These are phyloP conservation scores for Microthlaspi erraticum DNA, from an alignment of 345 rosid genomes.

Conservation along the genomic window DNA sequence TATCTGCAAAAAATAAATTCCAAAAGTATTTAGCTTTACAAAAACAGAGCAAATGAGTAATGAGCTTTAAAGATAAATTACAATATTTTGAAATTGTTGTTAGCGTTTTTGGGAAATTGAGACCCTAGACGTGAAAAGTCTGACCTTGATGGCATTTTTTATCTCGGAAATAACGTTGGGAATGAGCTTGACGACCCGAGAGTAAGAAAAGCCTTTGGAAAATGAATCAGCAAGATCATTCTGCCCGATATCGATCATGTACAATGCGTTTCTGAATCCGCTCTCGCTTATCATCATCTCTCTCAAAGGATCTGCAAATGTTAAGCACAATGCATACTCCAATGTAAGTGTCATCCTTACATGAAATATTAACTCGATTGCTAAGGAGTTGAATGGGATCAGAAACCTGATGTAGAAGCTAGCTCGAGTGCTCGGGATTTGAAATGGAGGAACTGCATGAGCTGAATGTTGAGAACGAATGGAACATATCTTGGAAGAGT, in stretches of 20 bases:
- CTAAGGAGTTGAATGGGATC: neutral
- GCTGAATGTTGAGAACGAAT: conserved; percentile 73
- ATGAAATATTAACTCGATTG: neutral
- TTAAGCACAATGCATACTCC: neutral
- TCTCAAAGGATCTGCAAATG: conserved; percentile 49
- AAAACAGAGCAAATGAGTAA: too few species aligned
- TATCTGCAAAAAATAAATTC: neutral
- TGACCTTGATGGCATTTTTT: conserved; percentile 64
- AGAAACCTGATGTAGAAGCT: conserved; percentile 48
- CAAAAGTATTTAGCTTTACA: too few species aligned
- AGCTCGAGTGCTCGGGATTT: conserved; percentile 69
- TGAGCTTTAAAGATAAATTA: too few species aligned
- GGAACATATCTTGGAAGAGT: conserved; percentile 81
- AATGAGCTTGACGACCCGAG: conserved; percentile 53
- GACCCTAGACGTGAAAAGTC: neutral
- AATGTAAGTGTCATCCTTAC: neutral
- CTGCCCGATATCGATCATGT: conserved; percentile 87
- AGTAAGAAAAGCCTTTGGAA: conserved; percentile 60
- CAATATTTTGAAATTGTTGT: too few species aligned
- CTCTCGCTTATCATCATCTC: conserved; percentile 47
- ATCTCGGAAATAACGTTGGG: conserved; percentile 65
- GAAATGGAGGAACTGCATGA: conserved; percentile 88
- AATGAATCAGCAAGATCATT: conserved; percentile 81
- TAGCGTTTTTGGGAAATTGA: neutral
- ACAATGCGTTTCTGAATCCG: conserved; percentile 71